phyloP scores from a whole-genome alignment of 2,329 filamentous ascomycete genomes.

The Claviceps maximensis region DNA sequence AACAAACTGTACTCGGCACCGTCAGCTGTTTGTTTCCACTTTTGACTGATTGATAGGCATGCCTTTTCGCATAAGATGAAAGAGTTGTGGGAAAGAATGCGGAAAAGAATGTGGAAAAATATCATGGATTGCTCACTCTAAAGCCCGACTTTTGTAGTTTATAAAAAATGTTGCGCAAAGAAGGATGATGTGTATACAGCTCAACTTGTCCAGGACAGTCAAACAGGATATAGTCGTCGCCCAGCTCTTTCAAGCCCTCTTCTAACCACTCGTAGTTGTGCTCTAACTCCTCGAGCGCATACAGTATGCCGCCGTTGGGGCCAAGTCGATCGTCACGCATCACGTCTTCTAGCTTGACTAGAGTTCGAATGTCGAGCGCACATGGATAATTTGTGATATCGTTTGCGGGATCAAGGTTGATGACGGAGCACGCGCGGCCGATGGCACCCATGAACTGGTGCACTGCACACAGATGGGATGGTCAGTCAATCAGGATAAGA shows the following conservation, averaged over 20 bases:
- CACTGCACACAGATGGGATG: conserved; percentile 35
- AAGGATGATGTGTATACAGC: conserved; percentile 89
- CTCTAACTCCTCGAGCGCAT: conserved; percentile 89
- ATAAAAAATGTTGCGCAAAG: conserved; percentile 83
- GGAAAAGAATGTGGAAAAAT: not conserved
- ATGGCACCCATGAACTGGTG: conserved; percentile 96
- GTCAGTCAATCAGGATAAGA: not conserved
- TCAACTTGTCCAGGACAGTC: conserved; percentile 97
- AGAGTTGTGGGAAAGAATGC: too few species aligned
- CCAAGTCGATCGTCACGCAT: conserved; percentile 87
- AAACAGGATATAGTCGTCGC: conserved; percentile 86
- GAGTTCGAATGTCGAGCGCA: conserved; percentile 77
- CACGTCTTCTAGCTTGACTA: conserved; percentile 85
- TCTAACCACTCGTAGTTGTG: conserved; percentile 89
- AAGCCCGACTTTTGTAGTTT: conserved; percentile 83
- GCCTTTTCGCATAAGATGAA: not conserved
- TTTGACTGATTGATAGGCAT: not conserved
- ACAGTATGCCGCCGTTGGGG: conserved; percentile 84
- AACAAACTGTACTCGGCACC: conserved; percentile 51
- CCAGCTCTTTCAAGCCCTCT: conserved; percentile 62
- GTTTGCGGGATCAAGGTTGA: conserved; percentile 96
- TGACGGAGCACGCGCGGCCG: conserved; percentile 83
- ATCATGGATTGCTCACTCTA: conserved; percentile 42
- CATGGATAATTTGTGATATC: conserved; percentile 80
- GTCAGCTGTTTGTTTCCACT: conserved; percentile 9